Conservation (phyloP, 192 early-diverging fungal genomes). For the Neocallimastix lanati region DNA sequence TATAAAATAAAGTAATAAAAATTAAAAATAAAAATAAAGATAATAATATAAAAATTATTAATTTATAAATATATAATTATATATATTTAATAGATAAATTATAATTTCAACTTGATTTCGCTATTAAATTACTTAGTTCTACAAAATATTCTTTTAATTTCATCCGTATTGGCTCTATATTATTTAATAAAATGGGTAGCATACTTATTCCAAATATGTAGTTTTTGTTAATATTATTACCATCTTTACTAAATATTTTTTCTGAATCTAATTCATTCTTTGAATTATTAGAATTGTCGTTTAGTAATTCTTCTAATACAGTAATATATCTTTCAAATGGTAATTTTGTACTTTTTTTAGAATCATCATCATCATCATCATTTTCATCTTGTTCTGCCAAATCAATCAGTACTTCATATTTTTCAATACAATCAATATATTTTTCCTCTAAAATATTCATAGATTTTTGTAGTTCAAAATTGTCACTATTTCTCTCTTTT, state of each 20-base stretch:
- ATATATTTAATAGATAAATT: too few species aligned
- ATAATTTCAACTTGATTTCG: background rate
- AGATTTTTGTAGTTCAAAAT: background rate
- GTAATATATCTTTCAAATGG: background rate
- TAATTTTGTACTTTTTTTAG: background rate
- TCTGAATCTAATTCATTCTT: background rate
- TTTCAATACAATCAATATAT: background rate
- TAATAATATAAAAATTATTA: too few species aligned
- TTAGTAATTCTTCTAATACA: background rate
- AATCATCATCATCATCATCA: background rate
- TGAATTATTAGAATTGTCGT: background rate
- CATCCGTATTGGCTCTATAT: background rate
- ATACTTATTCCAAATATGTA: background rate
- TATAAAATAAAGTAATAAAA: too few species aligned
- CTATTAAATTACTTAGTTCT: background rate
- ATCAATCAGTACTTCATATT: background rate
- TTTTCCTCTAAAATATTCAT: background rate
- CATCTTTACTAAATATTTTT: background rate
- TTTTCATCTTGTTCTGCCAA: background rate
- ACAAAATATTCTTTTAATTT: background rate
- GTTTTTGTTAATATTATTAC: background rate
- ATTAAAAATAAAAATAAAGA: too few species aligned
- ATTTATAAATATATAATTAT: too few species aligned
- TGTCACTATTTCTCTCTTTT: background rate
- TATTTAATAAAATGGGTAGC: background rate